Base-by-base conservation (phyloP, 805 yeast species). In the Ogataea pignaliae region DNA sequence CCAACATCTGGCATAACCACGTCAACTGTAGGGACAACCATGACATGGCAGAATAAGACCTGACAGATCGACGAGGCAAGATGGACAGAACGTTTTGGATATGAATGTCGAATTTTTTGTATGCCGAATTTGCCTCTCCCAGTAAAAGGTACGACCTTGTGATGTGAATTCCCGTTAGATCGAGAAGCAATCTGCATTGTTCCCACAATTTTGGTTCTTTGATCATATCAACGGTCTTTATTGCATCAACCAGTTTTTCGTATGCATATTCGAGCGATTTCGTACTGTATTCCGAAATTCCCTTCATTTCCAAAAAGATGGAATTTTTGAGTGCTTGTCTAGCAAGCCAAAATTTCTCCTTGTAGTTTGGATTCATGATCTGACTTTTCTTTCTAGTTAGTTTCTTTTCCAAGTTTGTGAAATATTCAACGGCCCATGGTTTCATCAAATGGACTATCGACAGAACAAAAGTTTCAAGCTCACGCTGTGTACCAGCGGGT, bases 1-100 rank as follows among this genome's bases (percentile, higher is more conserved):
- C 71, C 41, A 81, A 63, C 14, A 84, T 58, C 44, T 82, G 77
- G 0, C 85, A 88, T 11, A 86, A 64, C 81, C 85, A 76, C 35
- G 78, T 73, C 50, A 78, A 75, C 55, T 86, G 95, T n/a, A 65
- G 56, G 0, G 82, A 73, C 10, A 72, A 54, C 95, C 95, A 86
- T 34, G 70, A 60, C 17, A 56, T 50, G 5, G 63, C 64, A 0
- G 69, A 49, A 45, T 55, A 65, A 10, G 57, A 52, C 2, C 50
- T 42, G 12, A 65, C 49, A 7, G 26, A 21, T 5, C 26, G 4
- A 9, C 48, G 43, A n/a, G 66, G 61, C 14, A 71, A 44, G 5
- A 73, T 55, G 8, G 66, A 62, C 9, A 69, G 51, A 1, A 83
- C 77, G 39, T 74, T 75, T 29, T 71, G 71, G 1, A 85, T 56